phyloP scores from a whole-genome alignment of 140 eudicot genomes.

The Oenanthe javanica region DNA sequence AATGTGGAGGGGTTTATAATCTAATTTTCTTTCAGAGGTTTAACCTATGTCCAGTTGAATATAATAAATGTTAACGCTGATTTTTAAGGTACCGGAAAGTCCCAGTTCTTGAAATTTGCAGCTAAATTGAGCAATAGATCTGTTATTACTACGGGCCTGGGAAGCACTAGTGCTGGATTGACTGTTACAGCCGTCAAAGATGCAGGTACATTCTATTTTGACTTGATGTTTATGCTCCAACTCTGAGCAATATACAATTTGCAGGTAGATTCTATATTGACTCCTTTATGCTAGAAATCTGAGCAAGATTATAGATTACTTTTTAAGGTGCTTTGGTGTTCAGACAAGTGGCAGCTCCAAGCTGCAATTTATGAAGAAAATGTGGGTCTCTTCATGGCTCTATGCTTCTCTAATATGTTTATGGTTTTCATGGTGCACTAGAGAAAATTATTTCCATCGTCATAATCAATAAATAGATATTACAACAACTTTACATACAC shows the following conservation, averaged over 20 bases:
- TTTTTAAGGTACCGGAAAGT: constrained; percentile 78
- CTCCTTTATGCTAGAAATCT: background rate
- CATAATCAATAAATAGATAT: background rate
- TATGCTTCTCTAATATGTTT: background rate
- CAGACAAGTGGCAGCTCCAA: background rate
- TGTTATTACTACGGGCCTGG: constrained; percentile 93
- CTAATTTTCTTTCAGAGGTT: background rate
- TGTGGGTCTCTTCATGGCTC: background rate
- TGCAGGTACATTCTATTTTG: constrained; percentile 46
- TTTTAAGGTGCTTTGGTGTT: background rate
- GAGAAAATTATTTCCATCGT: background rate
- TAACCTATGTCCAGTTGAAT: background rate
- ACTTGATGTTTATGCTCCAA: background rate
- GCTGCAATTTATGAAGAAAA: background rate
- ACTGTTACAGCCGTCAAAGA: constrained; percentile 98
- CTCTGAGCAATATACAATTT: background rate
- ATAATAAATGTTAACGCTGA: background rate
- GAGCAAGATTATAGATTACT: background rate
- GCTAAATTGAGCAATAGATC: constrained; percentile 96
- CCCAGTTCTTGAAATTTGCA: constrained; percentile 92
- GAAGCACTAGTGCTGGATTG: constrained; percentile 98
- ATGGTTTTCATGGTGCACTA: background rate
- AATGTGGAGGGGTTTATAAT: background rate
- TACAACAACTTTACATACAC: background rate
- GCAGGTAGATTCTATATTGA: background rate